phyloP scores from a whole-genome alignment of 805 yeast species.

The Debaryomyces castellii region DNA sequence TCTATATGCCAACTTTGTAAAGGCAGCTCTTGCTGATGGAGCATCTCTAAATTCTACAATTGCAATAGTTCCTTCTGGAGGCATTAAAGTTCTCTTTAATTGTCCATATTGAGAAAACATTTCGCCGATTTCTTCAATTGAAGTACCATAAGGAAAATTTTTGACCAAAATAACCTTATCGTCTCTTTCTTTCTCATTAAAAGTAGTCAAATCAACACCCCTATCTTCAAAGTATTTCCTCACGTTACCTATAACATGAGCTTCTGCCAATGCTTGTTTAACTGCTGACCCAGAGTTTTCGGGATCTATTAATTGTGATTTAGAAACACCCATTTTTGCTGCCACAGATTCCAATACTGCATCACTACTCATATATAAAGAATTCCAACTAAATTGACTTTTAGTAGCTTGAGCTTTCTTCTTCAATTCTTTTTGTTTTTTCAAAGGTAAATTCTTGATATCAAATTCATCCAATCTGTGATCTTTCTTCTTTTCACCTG shows the following conservation, averaged over 20 bases:
- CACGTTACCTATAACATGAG: slow-evolving; percentile 90
- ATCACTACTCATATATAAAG: slow-evolving; percentile 85
- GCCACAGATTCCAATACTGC: slow-evolving; percentile 93
- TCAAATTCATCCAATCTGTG: slow-evolving; percentile 90
- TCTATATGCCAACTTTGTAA: slow-evolving; percentile 81
- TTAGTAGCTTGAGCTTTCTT: slow-evolving; percentile 82
- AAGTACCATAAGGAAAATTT: slow-evolving; percentile 88
- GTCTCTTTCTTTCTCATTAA: slow-evolving; percentile 66
- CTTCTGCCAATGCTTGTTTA: slow-evolving; percentile 95
- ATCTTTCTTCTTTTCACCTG: slow-evolving; percentile 79
- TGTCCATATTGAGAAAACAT: slow-evolving; percentile 80
- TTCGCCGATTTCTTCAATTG: slow-evolving; percentile 76
- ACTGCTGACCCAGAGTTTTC: slow-evolving; percentile 87
- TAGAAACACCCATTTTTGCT: slow-evolving; percentile 73
- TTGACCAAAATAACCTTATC: slow-evolving; percentile 81
- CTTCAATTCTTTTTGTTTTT: slow-evolving; percentile 84
- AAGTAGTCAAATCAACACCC: slow-evolving; percentile 80
- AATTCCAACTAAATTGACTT: slow-evolving; percentile 92
- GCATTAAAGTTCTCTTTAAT: slow-evolving; percentile 79
- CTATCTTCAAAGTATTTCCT: slow-evolving; percentile 80
- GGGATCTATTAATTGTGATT: slow-evolving; percentile 84
- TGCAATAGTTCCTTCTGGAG: slow-evolving; percentile 95
- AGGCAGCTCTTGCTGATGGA: slow-evolving; percentile 86
- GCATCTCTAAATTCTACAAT: slow-evolving; percentile 84
- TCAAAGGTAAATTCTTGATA: slow-evolving; percentile 83